Conservation (phyloP, 2,329 filamentous ascomycete species). For the Domatiomyces catenatus region DNA sequence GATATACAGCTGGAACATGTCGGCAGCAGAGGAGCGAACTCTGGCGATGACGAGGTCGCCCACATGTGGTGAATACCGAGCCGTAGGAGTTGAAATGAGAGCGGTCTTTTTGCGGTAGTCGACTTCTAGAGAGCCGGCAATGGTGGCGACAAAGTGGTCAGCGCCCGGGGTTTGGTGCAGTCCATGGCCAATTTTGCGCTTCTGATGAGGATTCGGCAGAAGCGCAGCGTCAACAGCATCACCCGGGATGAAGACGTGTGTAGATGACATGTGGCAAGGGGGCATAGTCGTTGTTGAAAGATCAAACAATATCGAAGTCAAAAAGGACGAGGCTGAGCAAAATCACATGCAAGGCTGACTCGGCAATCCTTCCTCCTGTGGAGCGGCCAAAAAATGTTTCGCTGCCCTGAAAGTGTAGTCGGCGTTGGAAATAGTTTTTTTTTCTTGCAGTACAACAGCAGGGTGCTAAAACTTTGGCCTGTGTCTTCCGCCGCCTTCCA, state of each 20-base stretch:
- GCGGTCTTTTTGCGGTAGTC: conserved; percentile 27
- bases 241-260: conserved; percentile 65
- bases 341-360: background rate
- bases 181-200: conserved; percentile 53
- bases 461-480: background rate
- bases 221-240: conserved; percentile 52
- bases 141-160: conserved; percentile 21
- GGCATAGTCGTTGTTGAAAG: conserved; percentile 7
- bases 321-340: background rate
- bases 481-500: background rate
- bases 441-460: background rate
- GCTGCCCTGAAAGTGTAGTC: too few species aligned
- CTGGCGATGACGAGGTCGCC: conserved; percentile 83
- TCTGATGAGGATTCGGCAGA: conserved; percentile 50
- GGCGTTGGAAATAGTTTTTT: too few species aligned
- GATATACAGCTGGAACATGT: conserved; percentile 66
- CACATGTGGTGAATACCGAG: conserved; percentile 60
- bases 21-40: conserved; percentile 57
- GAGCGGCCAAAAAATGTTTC: background rate
- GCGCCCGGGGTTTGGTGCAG: conserved; percentile 45
- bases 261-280: conserved; percentile 36
- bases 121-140: conserved; percentile 24
- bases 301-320: conserved; percentile 6
- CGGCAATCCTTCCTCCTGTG: background rate
- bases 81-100: conserved; percentile 23